Percentiles rank a stretch among this genome's conserved stretches.
phyloP scores from a whole-genome alignment of 2,329 filamentous ascomycete genomes.

The Parastagonospora nodorum region DNA sequence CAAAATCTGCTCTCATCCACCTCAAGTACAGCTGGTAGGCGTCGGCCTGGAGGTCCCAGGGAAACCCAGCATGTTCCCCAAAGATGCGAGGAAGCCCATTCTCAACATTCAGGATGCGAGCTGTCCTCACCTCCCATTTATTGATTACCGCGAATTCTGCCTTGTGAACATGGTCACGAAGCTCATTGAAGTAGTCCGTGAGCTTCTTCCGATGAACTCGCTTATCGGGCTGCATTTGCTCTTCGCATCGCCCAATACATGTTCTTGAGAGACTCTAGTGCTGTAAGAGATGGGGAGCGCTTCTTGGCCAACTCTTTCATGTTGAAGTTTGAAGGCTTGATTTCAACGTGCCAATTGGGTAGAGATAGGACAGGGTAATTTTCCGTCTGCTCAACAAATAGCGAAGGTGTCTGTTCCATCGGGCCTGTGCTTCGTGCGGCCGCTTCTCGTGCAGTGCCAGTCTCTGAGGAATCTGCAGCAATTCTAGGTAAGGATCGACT shows the following conservation, averaged over 20 bases:
- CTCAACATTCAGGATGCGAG: constrained; percentile 42
- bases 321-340: constrained; percentile 1
- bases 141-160: constrained; percentile 46
- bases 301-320: constrained; percentile 15
- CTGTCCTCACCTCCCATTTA: constrained; percentile 37
- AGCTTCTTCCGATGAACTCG: constrained; percentile 2
- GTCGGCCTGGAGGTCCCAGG: constrained; percentile 55
- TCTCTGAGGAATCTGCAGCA: too few relatives aligned
- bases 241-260: constrained; percentile 27
- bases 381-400: background rate
- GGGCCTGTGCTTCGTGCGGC: too few relatives aligned
- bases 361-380: background rate
- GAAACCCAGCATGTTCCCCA: constrained; percentile 37
- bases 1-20: constrained; percentile 51
- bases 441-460: too few relatives aligned
- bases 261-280: constrained; percentile 30
- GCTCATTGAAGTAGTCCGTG: constrained; percentile 29
- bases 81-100: constrained; percentile 52
- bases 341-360: constrained; percentile 20
- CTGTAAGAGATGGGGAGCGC: constrained; percentile 13
- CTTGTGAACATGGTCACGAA: constrained; percentile 47
- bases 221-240: background rate
- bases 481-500: too few relatives aligned
- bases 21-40: constrained; percentile 53
- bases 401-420: background rate